Percentiles rank a stretch among this genome's conserved stretches.
Conservation (phyloP, 2,329 filamentous ascomycete species). For the Neonectria sp. region DNA sequence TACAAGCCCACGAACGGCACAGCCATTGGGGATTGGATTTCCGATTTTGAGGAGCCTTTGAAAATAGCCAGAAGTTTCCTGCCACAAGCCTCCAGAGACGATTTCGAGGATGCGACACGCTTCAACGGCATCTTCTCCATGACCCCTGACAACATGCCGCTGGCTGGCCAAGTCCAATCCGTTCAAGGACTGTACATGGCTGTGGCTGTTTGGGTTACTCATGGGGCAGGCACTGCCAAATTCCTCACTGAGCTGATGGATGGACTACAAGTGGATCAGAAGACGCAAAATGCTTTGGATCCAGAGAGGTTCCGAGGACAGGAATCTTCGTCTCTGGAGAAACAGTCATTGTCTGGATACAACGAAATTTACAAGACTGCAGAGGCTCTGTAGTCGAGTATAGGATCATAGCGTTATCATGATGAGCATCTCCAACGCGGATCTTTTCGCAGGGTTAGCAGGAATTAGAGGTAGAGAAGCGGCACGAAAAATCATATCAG, state of each 20-base stretch:
- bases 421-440: not conserved
- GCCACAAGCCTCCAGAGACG: constrained; percentile 17
- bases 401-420: not conserved
- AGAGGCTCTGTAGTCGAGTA: not conserved
- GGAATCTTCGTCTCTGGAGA: constrained; percentile 26
- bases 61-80: constrained; percentile 28
- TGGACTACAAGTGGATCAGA: constrained; percentile 24
- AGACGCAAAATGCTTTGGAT: constrained; percentile 29
- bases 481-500: too few species aligned
- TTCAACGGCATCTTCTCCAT: constrained; percentile 48
- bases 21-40: constrained; percentile 38
- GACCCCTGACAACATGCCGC: constrained; percentile 46
- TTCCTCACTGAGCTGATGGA: constrained; percentile 33
- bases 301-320: constrained; percentile 39
- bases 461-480: too few species aligned
- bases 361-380: constrained; percentile 45
- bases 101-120: constrained; percentile 25
- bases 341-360: constrained; percentile 37
- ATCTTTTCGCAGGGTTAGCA: too few species aligned
- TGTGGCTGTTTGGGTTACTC: constrained; percentile 44
- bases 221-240: constrained; percentile 39
- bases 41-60: constrained; percentile 35
- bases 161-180: constrained; percentile 31
- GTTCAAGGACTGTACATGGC: constrained; percentile 32
- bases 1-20: constrained; percentile 25